Evolutionary conservation across 495 filamentous ascomycete species (phyloP).

Genomic region (Elaphomyces granulatus): DNA sequence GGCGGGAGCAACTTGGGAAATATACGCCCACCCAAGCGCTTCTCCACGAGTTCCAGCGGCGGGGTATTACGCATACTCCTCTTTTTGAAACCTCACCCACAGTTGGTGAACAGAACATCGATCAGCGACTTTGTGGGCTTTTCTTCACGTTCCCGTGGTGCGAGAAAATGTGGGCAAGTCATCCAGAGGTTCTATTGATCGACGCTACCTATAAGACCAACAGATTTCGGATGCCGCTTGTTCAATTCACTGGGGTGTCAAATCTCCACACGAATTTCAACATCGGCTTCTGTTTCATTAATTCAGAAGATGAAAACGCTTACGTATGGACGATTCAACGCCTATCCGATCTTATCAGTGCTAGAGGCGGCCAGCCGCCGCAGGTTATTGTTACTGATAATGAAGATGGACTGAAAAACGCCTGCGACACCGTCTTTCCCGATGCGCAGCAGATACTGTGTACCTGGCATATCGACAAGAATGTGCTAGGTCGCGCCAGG

Average conservation of each 20-base stretch:
- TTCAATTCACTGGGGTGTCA: conserved; percentile 1
- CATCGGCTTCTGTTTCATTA: neutral
- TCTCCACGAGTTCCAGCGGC: too few relatives aligned
- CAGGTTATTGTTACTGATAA: neutral
- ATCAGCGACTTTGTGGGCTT: too few relatives aligned
- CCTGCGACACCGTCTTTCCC: neutral
- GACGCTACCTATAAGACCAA: conserved; percentile 6
- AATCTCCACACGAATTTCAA: conserved; percentile 1
- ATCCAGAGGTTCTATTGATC: conserved; percentile 4
- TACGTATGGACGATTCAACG: neutral
- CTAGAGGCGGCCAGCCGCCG: too few relatives aligned
- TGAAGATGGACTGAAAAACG: neutral
- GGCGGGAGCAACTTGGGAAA: too few relatives aligned
- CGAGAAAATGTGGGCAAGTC: too few relatives aligned
- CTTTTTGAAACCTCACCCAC: too few relatives aligned
- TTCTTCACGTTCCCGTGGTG: too few relatives aligned
- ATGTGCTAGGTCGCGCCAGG: neutral
- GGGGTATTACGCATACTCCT: too few relatives aligned
- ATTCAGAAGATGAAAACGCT: neutral
- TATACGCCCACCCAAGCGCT: too few relatives aligned
- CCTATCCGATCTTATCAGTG: neutral
- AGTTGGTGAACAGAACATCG: too few relatives aligned
- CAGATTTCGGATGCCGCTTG: conserved; percentile 3
- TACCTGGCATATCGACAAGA: neutral
- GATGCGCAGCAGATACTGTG: neutral